These are phyloP conservation scores for Solioccasus polychromus DNA, from an alignment of 768 basidiomycete species.

Conservation along the genomic window DNA sequence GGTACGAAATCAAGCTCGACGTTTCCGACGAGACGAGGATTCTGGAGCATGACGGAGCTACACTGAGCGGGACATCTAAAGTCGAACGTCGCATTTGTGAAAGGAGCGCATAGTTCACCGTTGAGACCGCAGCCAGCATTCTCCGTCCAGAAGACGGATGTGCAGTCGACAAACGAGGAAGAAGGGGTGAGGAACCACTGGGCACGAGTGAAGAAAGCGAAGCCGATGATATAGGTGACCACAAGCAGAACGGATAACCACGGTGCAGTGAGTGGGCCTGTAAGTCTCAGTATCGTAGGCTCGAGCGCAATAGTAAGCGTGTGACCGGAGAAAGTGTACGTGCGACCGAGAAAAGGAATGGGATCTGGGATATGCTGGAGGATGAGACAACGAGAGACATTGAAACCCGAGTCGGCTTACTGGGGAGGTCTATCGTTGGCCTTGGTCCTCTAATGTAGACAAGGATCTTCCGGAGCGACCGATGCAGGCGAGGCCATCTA, in stretches of 20 bases:
- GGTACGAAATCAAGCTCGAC: conserved; percentile 65
- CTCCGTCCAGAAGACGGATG: conserved; percentile 65
- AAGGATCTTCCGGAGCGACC: conserved; percentile 1
- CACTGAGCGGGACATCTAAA: conserved; percentile 84
- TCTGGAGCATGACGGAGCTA: conserved; percentile 58
- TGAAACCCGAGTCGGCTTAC: conserved; percentile 18
- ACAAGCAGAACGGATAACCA: conserved; percentile 56
- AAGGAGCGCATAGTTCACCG: conserved; percentile 63
- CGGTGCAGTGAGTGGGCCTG: conserved; percentile 48
- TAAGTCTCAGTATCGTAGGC: conserved; percentile 47
- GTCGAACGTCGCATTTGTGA: conserved; percentile 56
- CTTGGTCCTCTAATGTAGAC: conserved; percentile 58
- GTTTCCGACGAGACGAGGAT: conserved; percentile 71
- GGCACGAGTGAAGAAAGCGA: conserved; percentile 69
- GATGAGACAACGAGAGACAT: background rate
- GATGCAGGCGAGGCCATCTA: conserved; percentile 21
- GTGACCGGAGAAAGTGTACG: conserved; percentile 36
- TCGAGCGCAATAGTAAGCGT: conserved; percentile 51
- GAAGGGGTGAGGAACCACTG: conserved; percentile 71
- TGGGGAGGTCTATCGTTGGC: conserved; percentile 51
- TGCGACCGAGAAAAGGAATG: conserved; percentile 51
- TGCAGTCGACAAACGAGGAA: conserved; percentile 63
- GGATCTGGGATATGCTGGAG: conserved; percentile 41
- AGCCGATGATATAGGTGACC: conserved; percentile 62
- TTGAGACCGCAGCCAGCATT: conserved; percentile 74